Percentiles rank a stretch among this genome's conserved stretches.
phyloP scores from a whole-genome alignment of 2,329 filamentous ascomycete species.

The Pseudogymnoascus sp. region DNA sequence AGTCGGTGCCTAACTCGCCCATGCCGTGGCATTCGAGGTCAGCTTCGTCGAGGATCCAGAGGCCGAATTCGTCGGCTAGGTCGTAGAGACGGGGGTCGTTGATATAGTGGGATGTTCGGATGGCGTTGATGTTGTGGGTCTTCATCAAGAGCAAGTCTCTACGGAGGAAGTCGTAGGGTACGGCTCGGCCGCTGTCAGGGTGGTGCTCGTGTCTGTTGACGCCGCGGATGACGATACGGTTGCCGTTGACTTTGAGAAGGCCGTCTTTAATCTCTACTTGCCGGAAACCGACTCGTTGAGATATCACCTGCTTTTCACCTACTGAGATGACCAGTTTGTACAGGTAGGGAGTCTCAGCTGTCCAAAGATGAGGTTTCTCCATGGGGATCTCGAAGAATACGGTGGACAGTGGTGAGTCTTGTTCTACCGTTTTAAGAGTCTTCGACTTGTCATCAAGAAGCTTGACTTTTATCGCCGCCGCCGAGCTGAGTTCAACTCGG shows the following conservation, averaged over 20 bases:
- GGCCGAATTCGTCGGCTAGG: constrained; percentile 53
- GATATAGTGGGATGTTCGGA: constrained; percentile 61
- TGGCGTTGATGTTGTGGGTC: constrained; percentile 57
- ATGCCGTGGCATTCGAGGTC: constrained; percentile 50
- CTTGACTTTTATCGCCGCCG: constrained; percentile 31
- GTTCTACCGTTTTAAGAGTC: constrained; percentile 10
- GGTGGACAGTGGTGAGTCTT: not conserved
- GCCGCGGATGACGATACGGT: constrained; percentile 44
- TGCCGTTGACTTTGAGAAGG: constrained; percentile 45
- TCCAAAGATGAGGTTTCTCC: constrained; percentile 52
- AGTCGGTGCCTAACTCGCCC: constrained; percentile 33
- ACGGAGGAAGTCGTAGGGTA: constrained; percentile 43
- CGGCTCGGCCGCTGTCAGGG: constrained; percentile 41
- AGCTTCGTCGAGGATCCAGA: constrained; percentile 55
- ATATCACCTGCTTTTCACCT: constrained; percentile 32
- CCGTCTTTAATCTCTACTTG: constrained; percentile 44
- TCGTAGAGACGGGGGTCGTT: constrained; percentile 54
- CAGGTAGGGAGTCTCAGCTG: constrained; percentile 57
- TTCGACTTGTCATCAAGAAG: constrained; percentile 27
- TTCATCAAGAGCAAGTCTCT: constrained; percentile 49
- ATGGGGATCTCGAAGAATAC: constrained; percentile 31
- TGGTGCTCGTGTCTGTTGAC: constrained; percentile 51
- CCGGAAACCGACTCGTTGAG: constrained; percentile 46
- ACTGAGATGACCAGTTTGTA: constrained; percentile 46
- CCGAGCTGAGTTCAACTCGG: constrained; percentile 37